phyloP scores from a whole-genome alignment of 2,329 filamentous ascomycete species.

The Cytospora paraplurivora region DNA sequence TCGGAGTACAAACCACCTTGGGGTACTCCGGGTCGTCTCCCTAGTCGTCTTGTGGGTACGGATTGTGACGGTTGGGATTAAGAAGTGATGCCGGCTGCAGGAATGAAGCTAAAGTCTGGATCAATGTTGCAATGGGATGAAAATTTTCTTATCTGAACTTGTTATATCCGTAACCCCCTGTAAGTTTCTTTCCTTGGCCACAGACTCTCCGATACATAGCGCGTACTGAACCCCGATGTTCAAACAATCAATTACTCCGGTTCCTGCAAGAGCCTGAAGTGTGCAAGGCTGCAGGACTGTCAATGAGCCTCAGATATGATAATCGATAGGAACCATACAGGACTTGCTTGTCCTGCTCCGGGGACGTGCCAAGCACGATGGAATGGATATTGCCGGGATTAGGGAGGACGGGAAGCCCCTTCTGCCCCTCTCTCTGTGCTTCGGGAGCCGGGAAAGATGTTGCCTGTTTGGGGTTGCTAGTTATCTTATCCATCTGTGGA shows the following conservation, averaged over 20 bases:
- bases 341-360: background rate
- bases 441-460: background rate
- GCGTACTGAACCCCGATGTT: background rate
- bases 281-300: background rate
- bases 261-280: background rate
- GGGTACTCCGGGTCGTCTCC: background rate
- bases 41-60: background rate
- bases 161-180: background rate
- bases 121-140: background rate
- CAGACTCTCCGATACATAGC: background rate
- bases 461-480: background rate
- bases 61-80: background rate
- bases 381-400: background rate
- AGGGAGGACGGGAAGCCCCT: background rate
- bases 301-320: too few relatives aligned
- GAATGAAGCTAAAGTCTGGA: background rate
- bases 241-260: background rate
- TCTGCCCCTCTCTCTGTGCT: too few relatives aligned
- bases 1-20: background rate
- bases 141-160: background rate
- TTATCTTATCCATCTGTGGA: conserved; percentile 1
- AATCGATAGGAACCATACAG: too few relatives aligned
- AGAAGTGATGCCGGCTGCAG: background rate
- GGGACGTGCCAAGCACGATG: background rate
- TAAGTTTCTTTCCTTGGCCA: background rate